Conservation (phyloP, 805 yeast species). For the Zygosaccharomyces siamensis region DNA sequence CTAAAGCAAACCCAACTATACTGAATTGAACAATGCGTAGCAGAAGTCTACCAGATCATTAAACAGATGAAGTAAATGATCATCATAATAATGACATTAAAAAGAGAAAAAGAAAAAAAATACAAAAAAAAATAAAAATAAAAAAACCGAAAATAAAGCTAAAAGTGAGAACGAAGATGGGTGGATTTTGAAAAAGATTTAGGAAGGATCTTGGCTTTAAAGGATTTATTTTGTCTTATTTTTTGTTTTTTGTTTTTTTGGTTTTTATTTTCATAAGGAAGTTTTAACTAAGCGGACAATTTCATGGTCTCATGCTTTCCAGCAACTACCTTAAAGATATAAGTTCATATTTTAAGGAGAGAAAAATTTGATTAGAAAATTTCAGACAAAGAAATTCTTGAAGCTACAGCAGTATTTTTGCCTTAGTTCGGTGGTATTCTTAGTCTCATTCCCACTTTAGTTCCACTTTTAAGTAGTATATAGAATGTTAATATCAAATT, state of each 20-base stretch:
- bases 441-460: too few species aligned
- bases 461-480: neutral
- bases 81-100: neutral
- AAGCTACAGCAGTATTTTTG: neutral
- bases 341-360: neutral
- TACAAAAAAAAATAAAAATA: neutral
- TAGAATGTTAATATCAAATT: neutral
- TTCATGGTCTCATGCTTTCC: neutral
- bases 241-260: neutral
- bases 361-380: neutral
- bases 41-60: neutral
- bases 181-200: neutral
- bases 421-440: too few species aligned
- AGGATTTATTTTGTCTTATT: neutral
- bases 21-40: neutral
- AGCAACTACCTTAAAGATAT: neutral
- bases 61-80: neutral
- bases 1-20: too few species aligned
- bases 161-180: neutral
- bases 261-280: neutral
- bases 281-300: neutral
- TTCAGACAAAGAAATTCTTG: neutral
- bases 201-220: neutral
- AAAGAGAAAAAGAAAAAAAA: neutral
- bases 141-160: too few species aligned